Conservation (phyloP, 2,329 filamentous ascomycete genomes). For the Fusarium sp. region DNA sequence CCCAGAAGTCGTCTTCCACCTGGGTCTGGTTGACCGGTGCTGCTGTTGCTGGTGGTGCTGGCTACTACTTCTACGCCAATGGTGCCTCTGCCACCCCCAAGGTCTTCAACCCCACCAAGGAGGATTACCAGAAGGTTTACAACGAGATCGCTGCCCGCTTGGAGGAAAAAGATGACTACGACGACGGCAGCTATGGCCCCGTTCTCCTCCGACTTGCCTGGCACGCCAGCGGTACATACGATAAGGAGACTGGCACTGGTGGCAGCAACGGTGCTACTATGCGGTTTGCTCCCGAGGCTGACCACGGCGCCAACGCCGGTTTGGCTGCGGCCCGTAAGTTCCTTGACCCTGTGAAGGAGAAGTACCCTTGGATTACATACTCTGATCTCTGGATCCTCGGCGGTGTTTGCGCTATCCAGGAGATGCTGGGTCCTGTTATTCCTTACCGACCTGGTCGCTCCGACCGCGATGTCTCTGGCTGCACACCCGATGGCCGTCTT, state of each 20-base stretch:
- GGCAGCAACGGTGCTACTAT: constrained; percentile 97
- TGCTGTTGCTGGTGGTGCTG: constrained; percentile 72
- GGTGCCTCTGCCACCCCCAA: constrained; percentile 66
- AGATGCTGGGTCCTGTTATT: constrained; percentile 91
- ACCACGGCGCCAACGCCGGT: constrained; percentile 95
- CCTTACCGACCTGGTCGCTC: constrained; percentile 88
- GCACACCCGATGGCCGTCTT: constrained; percentile 92
- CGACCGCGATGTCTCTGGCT: constrained; percentile 84
- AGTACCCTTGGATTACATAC: constrained; percentile 96
- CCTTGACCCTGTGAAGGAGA: constrained; percentile 87
- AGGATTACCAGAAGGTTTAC: constrained; percentile 97
- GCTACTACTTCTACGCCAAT: constrained; percentile 75
- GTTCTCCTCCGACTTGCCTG: constrained; percentile 92
- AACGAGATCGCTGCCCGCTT: constrained; percentile 83
- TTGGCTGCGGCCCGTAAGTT: constrained; percentile 89
- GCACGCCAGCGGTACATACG: constrained; percentile 94
- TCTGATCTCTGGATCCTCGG: constrained; percentile 96
- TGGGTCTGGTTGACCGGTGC: constrained; percentile 71
- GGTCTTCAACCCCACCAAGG: constrained; percentile 79
- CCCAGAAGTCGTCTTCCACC: constrained; percentile 62
- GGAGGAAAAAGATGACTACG: constrained; percentile 93
- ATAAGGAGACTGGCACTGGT: constrained; percentile 87
- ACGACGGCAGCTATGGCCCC: constrained; percentile 95
- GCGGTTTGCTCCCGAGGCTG: constrained; percentile 90
- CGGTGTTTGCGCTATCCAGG: constrained; percentile 88